Evolutionary conservation across 1,284 basidiomycete species (phyloP), one percentile per base, ranked within the genome.

Genomic region (Gymnopus androsaceus): DNA sequence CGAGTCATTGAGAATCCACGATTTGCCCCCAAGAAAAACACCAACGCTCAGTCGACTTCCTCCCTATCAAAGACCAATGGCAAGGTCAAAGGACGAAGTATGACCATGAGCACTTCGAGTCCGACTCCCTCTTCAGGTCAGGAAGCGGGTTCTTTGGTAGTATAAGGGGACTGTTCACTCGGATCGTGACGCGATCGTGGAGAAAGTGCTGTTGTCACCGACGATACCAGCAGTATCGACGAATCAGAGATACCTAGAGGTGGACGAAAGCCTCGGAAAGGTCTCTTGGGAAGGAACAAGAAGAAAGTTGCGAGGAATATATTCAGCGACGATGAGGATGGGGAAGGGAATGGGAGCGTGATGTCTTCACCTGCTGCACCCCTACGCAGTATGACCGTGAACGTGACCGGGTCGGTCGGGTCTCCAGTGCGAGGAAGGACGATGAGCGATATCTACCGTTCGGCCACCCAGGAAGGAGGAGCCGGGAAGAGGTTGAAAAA

Each of bases 1-100:
- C 71, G 75, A 53, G 73, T 86, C 7, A 75, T 83, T 40, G 86
- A 88, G 61, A 89, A 90, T 58, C 72, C 80, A 17, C 77, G 79
- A 3, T 88, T 85, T 59, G 60, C 53, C 21, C 23, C 47, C 15
- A 45, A 36, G 27, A 19, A 61, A 17, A 61, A 42, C 11, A 65
- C 63, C 27, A 8, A 25, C 27, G 61, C 69, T 0, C 31, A 30
- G 11, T n/a, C 40, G 4, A 45, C 17, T 41, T 27, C 46, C 8
- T 36, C 31, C 11, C 33, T 11, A 19, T 53, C 49, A 17, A 53
- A 46, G 17, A 33, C 31, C 33, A 25, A 36, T 25, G 25, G 27
- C 4, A 36, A 17, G 23, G 17, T 4, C 7, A 52, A 52, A 9
- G 37, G 28, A 17, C 12, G 12, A 19, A 27, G 15, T 42, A 36